These are phyloP conservation scores for Trifolium subterraneum DNA, from an alignment of 306 rosid genomes.

Conservation along the genomic window DNA sequence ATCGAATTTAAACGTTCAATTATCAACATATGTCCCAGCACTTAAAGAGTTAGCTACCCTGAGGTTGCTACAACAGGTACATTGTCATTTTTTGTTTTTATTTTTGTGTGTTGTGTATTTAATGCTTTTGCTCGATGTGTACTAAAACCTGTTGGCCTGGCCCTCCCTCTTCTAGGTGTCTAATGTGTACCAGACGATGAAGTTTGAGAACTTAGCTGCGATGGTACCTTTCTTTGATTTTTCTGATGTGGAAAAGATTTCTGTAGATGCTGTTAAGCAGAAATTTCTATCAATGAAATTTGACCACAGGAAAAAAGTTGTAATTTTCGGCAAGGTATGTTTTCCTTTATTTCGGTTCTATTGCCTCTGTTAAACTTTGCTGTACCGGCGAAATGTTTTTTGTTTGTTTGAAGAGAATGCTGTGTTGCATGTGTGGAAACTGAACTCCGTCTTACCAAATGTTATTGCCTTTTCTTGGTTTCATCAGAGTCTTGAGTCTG, in stretches of 20 bases:
- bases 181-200: slow-evolving; percentile 81
- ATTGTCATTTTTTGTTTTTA: slow-evolving; percentile 7
- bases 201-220: slow-evolving; percentile 71
- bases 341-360: neutral
- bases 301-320: slow-evolving; percentile 81
- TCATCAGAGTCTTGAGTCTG: slow-evolving; percentile 82
- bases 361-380: neutral
- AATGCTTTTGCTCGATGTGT: neutral
- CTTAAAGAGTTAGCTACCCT: slow-evolving; percentile 83
- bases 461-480: slow-evolving; percentile 25
- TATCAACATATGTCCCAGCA: slow-evolving; percentile 75
- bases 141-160: slow-evolving; percentile 1
- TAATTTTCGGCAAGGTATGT: slow-evolving; percentile 56
- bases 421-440: neutral
- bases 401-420: neutral
- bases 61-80: slow-evolving; percentile 97
- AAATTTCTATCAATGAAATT: slow-evolving; percentile 86
- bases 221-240: slow-evolving; percentile 88
- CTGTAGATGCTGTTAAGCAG: slow-evolving; percentile 94
- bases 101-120: neutral
- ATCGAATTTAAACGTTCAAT: slow-evolving; percentile 85
- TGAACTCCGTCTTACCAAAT: neutral
- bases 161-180: slow-evolving; percentile 65
- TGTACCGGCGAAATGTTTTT: neutral
- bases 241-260: slow-evolving; percentile 77